Evolutionary conservation across 1,284 basidiomycete genomes (phyloP), one percentile per base, ranked within the genome.

Genomic region (Jaminaea rosea): DNA sequence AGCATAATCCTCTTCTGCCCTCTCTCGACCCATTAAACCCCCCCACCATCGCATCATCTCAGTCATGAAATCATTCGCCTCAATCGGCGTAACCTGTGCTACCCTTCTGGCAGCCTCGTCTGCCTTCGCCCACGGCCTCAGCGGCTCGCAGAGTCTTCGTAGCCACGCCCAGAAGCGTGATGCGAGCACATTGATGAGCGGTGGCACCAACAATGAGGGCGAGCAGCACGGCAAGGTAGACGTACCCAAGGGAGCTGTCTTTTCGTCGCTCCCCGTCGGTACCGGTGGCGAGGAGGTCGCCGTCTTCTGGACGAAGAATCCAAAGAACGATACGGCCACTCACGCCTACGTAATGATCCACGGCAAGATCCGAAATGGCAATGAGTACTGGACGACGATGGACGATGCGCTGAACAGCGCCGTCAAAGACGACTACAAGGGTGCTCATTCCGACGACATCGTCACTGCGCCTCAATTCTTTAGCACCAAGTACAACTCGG

Each of bases 311-410:
- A 57, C 61, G 9, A 39, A 42, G 2, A 26, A 34, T 0, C 56
- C 59, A 2, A 34, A 56, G 15, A 58, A 68, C 46, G 1, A 19
- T 1, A 39, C 47, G n/a, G 63, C 58, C 1, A 51, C 53, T 31
- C 62, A 67, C 28, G 70, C 69, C 8, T 70, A 60, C 29, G 50
- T 73, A 47, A 70, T 72, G 65, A 65, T 73, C 51, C 71, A 73
- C 50, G 71, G 69, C 9, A 53, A 62, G 17, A 47, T 62, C 17
- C 59, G 67, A 1, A 54, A 72, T 49, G 71, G 69, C 23, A 55
- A 52, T 39, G 46, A 53, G 34, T 11, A 57, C 47, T 59, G 50
- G 52, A 50, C 34, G 13, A 65, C 61, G 13, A 71, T 69, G 67
- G 48, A 63, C 46, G 32, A 56, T 10, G 56, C 60, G 9, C 56